Conservation (phyloP, 2,329 filamentous ascomycete species). For the Sporothrix dimorphospora region DNA sequence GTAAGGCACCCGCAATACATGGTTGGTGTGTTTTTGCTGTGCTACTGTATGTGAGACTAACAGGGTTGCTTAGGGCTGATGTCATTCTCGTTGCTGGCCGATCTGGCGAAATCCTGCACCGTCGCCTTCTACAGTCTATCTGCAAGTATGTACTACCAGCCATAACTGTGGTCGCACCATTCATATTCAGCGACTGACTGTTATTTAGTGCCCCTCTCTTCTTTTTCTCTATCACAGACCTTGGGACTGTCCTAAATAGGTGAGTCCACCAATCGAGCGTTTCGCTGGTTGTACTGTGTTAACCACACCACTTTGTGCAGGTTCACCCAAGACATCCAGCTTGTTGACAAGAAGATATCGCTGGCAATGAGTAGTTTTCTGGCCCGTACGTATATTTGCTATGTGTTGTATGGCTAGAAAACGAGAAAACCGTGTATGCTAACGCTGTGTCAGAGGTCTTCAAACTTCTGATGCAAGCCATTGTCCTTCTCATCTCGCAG, state of each 20-base stretch:
- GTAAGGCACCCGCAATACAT: conserved; percentile 35
- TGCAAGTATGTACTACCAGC: conserved; percentile 32
- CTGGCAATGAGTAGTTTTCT: conserved; percentile 41
- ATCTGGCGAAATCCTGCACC: conserved; percentile 43
- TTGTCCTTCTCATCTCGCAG: conserved; percentile 50
- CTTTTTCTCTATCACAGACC: conserved; percentile 47
- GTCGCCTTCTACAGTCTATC: conserved; percentile 41
- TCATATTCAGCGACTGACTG: not conserved
- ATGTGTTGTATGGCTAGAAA: conserved; percentile 25
- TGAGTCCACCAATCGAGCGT: conserved; percentile 28
- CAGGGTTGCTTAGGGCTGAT: conserved; percentile 38
- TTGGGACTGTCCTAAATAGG: conserved; percentile 48
- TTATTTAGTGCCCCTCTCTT: conserved; percentile 44
- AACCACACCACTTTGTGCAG: conserved; percentile 33
- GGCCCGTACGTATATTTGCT: conserved; percentile 40
- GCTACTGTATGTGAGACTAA: not conserved
- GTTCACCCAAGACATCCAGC: conserved; percentile 50
- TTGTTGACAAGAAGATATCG: conserved; percentile 49
- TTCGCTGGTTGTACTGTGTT: not conserved
- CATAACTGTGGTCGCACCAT: not conserved
- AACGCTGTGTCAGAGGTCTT: conserved; percentile 42
- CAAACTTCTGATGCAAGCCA: conserved; percentile 48
- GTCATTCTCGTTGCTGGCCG: conserved; percentile 43
- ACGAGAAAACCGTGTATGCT: not conserved
- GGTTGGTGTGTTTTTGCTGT: not conserved